Evolutionary conservation across 768 basidiomycete genomes (phyloP).

Genomic region (Psilocybe cubensis): DNA sequence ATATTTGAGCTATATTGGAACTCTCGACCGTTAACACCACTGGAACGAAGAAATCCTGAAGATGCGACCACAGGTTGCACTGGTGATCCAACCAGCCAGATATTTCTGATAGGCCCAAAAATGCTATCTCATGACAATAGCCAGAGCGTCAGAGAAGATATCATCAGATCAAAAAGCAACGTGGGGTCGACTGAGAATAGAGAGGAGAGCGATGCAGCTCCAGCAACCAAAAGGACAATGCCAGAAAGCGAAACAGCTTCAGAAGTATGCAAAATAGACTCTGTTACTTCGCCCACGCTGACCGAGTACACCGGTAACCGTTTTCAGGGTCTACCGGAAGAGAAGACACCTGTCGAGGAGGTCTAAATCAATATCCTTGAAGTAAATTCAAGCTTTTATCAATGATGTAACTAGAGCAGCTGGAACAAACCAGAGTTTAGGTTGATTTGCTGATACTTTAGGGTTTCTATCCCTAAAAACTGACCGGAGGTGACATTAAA

Average conservation of each 20-base stretch:
- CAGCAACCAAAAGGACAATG: background rate
- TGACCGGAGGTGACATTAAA: too few relatives aligned
- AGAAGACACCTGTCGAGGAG: background rate
- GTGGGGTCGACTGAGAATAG: background rate
- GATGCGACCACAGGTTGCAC: background rate
- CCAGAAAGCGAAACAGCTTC: background rate
- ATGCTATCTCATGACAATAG: background rate
- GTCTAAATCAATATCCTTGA: background rate
- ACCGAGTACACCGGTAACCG: conserved; percentile 9
- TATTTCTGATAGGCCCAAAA: background rate
- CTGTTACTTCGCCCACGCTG: conserved; percentile 1
- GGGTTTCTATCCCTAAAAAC: too few relatives aligned
- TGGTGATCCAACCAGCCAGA: background rate
- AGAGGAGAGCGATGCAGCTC: background rate
- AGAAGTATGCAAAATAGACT: background rate
- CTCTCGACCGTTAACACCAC: conserved; percentile 21
- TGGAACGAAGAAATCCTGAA: background rate
- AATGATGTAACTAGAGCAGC: too few relatives aligned
- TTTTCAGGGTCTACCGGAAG: conserved; percentile 6
- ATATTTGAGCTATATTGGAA: conserved; percentile 32
- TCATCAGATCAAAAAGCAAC: background rate
- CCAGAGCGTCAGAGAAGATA: background rate
- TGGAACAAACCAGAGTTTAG: too few relatives aligned
- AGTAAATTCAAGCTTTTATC: too few relatives aligned
- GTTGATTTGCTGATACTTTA: too few relatives aligned